Conservation (phyloP, 371 early-diverging fungal genomes). For the Actinomortierella ambigua region DNA sequence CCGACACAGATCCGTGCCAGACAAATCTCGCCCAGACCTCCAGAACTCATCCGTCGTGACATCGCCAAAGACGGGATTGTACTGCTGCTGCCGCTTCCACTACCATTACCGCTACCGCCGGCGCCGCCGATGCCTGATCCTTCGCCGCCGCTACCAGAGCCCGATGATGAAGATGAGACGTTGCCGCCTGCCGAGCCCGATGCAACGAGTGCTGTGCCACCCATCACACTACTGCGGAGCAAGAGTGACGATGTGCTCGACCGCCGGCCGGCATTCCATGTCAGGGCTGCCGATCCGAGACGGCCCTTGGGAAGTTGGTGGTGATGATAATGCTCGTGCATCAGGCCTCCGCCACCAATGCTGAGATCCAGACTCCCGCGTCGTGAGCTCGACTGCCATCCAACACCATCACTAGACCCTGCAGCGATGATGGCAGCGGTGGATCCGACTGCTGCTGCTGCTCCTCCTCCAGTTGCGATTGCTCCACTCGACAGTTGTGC, state of each 20-base stretch:
- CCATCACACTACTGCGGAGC: conserved; percentile 6
- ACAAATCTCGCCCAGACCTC: conserved; percentile 40
- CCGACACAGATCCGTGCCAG: conserved; percentile 44
- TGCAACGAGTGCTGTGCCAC: too few species aligned
- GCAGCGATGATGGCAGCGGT: neutral
- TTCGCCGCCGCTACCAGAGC: neutral
- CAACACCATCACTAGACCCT: too few species aligned
- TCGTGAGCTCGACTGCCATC: conserved; percentile 19
- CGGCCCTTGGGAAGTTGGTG: neutral
- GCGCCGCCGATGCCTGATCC: conserved; percentile 9
- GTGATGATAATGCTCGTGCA: neutral
- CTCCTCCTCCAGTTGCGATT: neutral
- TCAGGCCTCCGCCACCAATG: conserved; percentile 14
- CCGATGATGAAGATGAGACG: conserved; percentile 1
- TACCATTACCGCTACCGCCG: conserved; percentile 27
- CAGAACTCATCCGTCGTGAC: conserved; percentile 42
- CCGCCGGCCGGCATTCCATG: conserved; percentile 13
- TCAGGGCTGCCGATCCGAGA: too few species aligned
- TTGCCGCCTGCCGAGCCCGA: neutral
- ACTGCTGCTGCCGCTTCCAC: conserved; percentile 25
- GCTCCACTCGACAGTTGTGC: too few species aligned
- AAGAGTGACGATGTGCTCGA: conserved; percentile 34
- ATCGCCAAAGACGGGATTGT: conserved; percentile 24
- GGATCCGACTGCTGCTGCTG: neutral
- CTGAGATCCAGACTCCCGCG: conserved; percentile 28